Evolutionary conservation across 805 yeast species (phyloP).

Genomic region (Wickerhamiella occidentalis): DNA sequence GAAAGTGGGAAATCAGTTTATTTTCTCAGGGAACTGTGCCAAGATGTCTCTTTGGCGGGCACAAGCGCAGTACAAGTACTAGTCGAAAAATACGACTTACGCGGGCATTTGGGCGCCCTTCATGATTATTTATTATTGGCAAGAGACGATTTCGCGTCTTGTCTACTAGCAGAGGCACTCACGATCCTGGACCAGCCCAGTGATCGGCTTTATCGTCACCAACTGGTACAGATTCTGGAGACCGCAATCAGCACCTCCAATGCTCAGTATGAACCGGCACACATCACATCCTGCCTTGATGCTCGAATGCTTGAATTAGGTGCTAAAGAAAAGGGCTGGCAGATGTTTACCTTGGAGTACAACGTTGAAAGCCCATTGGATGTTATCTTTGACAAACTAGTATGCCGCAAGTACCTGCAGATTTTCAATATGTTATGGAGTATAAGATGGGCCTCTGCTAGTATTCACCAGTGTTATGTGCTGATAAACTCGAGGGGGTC

Average conservation of each 20-base stretch:
- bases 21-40: constrained; percentile 51
- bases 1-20: constrained; percentile 58
- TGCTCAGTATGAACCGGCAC: constrained; percentile 27
- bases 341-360: constrained; percentile 80
- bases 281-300: constrained; percentile 49
- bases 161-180: constrained; percentile 45
- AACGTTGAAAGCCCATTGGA: constrained; percentile 38
- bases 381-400: constrained; percentile 40
- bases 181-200: constrained; percentile 49
- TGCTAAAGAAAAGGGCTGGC: constrained; percentile 78
- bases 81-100: constrained; percentile 37
- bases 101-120: constrained; percentile 46
- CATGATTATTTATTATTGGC: constrained; percentile 59
- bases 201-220: constrained; percentile 47
- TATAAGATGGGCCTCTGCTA: constrained; percentile 47
- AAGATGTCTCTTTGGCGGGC: background rate
- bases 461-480: constrained; percentile 41
- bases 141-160: constrained; percentile 71
- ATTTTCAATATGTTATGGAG: constrained; percentile 82
- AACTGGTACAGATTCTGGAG: constrained; percentile 49
- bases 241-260: constrained; percentile 42
- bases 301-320: constrained; percentile 56
- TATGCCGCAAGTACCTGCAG: constrained; percentile 46
- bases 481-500: constrained; percentile 16
- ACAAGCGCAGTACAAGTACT: constrained; percentile 32